Evolutionary conservation across 2,329 filamentous ascomycete genomes (phyloP).

Genomic region (Arthrinium puccinioides): DNA sequence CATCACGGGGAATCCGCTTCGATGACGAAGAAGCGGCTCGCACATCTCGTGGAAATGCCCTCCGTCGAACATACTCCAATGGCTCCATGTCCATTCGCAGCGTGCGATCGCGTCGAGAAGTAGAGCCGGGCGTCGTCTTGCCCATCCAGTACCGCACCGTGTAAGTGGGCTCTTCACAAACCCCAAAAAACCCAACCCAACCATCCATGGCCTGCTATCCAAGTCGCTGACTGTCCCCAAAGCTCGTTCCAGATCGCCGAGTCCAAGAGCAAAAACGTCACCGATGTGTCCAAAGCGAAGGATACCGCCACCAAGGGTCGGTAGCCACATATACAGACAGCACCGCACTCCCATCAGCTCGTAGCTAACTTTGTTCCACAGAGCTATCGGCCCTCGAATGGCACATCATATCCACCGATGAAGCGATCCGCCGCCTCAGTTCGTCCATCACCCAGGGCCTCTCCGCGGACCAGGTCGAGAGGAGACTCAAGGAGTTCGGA

Average conservation of each 20-base stretch:
- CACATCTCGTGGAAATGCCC: constrained; percentile 11
- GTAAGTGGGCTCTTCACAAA: not conserved
- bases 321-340: constrained; percentile 27
- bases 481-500: constrained; percentile 31
- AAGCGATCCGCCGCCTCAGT: constrained; percentile 3
- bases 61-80: constrained; percentile 20
- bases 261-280: not conserved
- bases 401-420: constrained; percentile 2
- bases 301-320: constrained; percentile 2
- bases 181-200: constrained; percentile 26
- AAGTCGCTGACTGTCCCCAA: not conserved
- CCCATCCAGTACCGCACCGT: constrained; percentile 3
- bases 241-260: constrained; percentile 4
- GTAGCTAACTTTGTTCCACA: not conserved
- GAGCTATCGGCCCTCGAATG: constrained; percentile 2
- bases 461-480: constrained; percentile 13
- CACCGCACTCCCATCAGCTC: not conserved
- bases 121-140: constrained; percentile 10
- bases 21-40: constrained; percentile 26
- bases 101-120: constrained; percentile 26
- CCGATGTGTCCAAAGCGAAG: constrained; percentile 1
- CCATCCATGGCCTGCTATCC: constrained; percentile 21
- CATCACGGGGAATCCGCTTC: constrained; percentile 27
- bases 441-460: not conserved
- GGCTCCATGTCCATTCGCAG: constrained; percentile 35